phyloP scores from a whole-genome alignment of 176 grass and related monocot species.

The Saccharum spontaneum region DNA sequence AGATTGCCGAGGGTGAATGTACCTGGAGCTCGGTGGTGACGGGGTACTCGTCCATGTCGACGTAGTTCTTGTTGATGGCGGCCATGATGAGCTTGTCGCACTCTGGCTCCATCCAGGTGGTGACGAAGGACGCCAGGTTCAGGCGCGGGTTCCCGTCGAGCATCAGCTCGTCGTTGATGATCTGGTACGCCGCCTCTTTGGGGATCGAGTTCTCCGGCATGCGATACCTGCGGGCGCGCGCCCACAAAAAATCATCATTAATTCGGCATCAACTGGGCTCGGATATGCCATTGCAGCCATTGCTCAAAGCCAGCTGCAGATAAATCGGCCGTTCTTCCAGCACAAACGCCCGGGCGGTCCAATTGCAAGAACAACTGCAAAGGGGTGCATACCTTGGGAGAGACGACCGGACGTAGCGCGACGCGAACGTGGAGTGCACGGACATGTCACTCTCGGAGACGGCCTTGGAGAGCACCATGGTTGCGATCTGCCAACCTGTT shows the following conservation, averaged over 20 bases:
- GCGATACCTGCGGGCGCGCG: conserved; percentile 51
- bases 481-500: neutral
- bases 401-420: conserved; percentile 80
- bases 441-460: conserved; percentile 75
- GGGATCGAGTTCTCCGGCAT: conserved; percentile 95
- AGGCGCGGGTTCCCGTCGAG: conserved; percentile 97
- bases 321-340: neutral
- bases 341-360: neutral
- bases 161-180: conserved; percentile 99
- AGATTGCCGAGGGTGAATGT: neutral
- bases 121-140: conserved; percentile 94
- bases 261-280: neutral
- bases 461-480: conserved; percentile 51
- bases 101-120: conserved; percentile 99
- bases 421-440: conserved; percentile 93
- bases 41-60: conserved; percentile 99
- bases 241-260: neutral
- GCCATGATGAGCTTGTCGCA: conserved; percentile 98
- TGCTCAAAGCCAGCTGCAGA: neutral
- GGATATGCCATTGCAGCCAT: neutral
- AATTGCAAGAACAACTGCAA: neutral
- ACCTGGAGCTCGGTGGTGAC: conserved; percentile 98
- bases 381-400: conserved; percentile 54
- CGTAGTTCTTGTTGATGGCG: conserved; percentile 93
- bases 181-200: conserved; percentile 98